Evolutionary conservation across 164 flowering plant genomes (phyloP).

Genomic region (Vitis riparia): DNA sequence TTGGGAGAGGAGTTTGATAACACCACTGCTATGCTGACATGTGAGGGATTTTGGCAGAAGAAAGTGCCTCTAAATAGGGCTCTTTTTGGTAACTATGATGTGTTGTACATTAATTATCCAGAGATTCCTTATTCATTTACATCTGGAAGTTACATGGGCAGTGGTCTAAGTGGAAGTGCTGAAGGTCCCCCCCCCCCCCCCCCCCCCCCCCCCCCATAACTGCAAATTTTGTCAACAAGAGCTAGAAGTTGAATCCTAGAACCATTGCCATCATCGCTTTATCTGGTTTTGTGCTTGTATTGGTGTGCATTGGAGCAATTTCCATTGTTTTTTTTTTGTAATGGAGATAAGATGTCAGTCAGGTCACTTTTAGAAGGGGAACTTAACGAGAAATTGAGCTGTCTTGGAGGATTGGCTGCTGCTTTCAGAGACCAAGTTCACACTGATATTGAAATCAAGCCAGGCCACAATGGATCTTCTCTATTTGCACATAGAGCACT

Average conservation of each 20-base stretch:
- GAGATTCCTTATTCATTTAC: conserved; percentile 77
- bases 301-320: conserved; percentile 58
- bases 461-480: too few species aligned
- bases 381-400: too few species aligned
- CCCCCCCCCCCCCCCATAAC: conserved; percentile 61
- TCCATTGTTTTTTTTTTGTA: conserved; percentile 32
- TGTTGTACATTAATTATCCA: conserved; percentile 61
- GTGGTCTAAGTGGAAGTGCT: conserved; percentile 58
- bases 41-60: conserved; percentile 70
- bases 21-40: conserved; percentile 79
- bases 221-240: conserved; percentile 62
- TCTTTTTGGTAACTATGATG: conserved; percentile 83
- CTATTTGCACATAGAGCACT: too few species aligned
- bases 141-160: conserved; percentile 27
- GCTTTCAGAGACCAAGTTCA: too few species aligned
- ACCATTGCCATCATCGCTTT: conserved; percentile 61
- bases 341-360: too few species aligned
- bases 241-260: conserved; percentile 57
- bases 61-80: too few species aligned
- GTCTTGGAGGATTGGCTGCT: too few species aligned
- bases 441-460: too few species aligned
- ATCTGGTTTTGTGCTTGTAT: conserved; percentile 69
- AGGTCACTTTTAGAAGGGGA: too few species aligned
- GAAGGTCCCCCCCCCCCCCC: too few species aligned
- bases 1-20: conserved; percentile 93